A percentile compares a stretch with the other conserved stretches of the same genome.
Evolutionary conservation across 2,329 filamentous ascomycete genomes (phyloP).

Genomic region (Hymenoscyphus infarciens): DNA sequence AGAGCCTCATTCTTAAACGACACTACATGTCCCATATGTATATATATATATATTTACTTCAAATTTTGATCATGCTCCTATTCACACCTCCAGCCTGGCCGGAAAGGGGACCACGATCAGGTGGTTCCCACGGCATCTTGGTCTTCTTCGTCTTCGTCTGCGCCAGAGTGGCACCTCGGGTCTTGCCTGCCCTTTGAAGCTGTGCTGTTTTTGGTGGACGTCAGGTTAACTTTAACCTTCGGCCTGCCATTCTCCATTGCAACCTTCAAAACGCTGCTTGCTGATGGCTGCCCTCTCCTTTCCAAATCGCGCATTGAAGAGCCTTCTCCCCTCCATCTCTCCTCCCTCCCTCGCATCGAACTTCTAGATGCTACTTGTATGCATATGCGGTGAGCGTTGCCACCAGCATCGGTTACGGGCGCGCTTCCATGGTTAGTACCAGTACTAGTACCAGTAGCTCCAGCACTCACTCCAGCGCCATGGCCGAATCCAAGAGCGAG

Average conservation of each 20-base stretch:
- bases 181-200: background rate
- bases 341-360: background rate
- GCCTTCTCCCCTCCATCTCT: background rate
- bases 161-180: background rate
- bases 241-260: background rate
- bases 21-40: background rate
- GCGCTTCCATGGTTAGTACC: background rate
- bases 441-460: background rate
- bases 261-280: background rate
- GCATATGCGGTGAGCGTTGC: slow-evolving; percentile 1
- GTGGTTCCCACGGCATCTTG: background rate
- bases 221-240: background rate
- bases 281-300: background rate
- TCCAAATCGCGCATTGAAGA: background rate
- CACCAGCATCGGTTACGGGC: background rate
- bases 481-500: background rate
- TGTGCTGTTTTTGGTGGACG: background rate
- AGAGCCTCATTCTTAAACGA: background rate
- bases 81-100: background rate
- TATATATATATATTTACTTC: background rate
- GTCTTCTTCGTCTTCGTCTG: background rate
- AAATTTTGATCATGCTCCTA: background rate
- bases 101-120: background rate
- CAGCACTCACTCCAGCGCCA: slow-evolving; percentile 3
- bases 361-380: background rate